phyloP scores from a whole-genome alignment of 164 flowering plant species.

The Protea cynaroides region DNA sequence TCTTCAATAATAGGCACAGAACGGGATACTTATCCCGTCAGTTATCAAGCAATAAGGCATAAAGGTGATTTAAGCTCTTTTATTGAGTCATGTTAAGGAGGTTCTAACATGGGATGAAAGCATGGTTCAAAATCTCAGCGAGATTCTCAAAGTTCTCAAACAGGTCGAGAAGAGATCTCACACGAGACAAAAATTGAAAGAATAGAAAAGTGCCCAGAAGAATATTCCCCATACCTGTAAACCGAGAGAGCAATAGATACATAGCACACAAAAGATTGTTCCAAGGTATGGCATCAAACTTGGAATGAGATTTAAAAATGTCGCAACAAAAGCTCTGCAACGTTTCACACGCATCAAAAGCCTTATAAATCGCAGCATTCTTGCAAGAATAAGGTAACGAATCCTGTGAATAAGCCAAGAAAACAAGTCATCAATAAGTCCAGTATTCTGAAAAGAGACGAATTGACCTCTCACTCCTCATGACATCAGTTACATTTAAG shows the following conservation, averaged over 20 bases:
- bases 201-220: neutral
- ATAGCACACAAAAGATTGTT: conserved; percentile 73
- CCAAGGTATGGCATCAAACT: conserved; percentile 97
- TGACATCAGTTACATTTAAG: neutral
- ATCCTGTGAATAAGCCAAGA: conserved; percentile 53
- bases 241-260: conserved; percentile 89
- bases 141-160: too few relatives aligned
- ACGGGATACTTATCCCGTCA: too few relatives aligned
- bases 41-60: too few relatives aligned
- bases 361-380: conserved; percentile 86
- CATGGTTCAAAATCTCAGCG: too few relatives aligned
- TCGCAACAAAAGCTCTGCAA: conserved; percentile 81
- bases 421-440: neutral
- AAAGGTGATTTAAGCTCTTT: too few relatives aligned
- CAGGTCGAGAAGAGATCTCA: too few relatives aligned
- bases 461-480: neutral
- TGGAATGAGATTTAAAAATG: conserved; percentile 85
- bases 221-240: conserved; percentile 56
- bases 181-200: neutral
- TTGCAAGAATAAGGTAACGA: conserved; percentile 92
- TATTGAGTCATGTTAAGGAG: too few relatives aligned
- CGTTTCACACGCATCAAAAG: conserved; percentile 73
- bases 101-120: too few relatives aligned
- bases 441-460: neutral
- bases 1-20: too few relatives aligned